Evolutionary conservation across 768 basidiomycete genomes (phyloP).

Genomic region (Lactarius evosmus): DNA sequence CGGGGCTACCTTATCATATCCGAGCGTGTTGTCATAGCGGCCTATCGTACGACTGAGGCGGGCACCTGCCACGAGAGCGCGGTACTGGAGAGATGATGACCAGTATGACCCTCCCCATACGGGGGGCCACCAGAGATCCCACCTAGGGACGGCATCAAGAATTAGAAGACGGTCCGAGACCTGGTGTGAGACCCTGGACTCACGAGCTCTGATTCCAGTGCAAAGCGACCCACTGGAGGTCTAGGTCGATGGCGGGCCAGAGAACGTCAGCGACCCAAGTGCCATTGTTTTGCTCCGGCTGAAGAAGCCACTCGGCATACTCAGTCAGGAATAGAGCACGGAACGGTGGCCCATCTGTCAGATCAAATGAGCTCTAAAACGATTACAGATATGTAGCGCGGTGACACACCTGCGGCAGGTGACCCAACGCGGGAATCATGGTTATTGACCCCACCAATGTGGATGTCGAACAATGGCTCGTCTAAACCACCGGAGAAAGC

Average conservation of each 20-base stretch:
- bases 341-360: not conserved
- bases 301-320: not conserved
- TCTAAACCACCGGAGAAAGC: not conserved
- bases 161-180: not conserved
- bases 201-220: not conserved
- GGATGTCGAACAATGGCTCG: not conserved
- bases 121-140: no score
- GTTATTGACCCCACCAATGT: not conserved
- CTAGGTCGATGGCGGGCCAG: not conserved
- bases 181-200: not conserved
- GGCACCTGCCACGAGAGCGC: not conserved
- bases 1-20: not conserved
- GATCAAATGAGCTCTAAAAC: not conserved
- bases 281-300: not conserved
- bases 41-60: not conserved
- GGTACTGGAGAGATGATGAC: not conserved
- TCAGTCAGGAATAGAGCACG: not conserved
- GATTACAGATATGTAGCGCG: no score
- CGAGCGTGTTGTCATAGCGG: not conserved
- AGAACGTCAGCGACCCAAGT: not conserved
- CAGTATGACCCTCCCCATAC: not conserved
- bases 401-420: not conserved
- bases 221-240: not conserved
- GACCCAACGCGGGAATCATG: not conserved
- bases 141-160: not conserved